These are phyloP conservation scores for Chytridium lagenaria DNA, from an alignment of 371 early-diverging fungal species.

Conservation along the genomic window DNA sequence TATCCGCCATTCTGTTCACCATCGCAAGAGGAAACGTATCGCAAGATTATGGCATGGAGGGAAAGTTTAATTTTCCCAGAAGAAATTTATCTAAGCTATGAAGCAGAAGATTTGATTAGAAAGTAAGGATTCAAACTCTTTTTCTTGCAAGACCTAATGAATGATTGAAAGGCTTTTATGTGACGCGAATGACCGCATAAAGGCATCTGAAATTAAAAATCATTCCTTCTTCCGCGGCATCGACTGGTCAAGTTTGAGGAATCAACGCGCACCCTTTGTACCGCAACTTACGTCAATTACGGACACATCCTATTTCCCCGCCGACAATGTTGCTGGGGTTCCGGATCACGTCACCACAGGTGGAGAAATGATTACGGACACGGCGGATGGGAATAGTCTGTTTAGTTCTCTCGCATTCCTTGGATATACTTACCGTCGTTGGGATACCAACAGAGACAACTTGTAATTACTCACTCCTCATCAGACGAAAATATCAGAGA, in stretches of 20 bases:
- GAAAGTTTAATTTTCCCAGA: conserved; percentile 89
- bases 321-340: conserved; percentile 81
- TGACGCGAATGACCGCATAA: conserved; percentile 81
- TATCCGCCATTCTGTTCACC: conserved; percentile 98
- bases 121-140: conserved; percentile 52
- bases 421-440: conserved; percentile 36
- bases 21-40: conserved; percentile 94
- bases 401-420: conserved; percentile 39
- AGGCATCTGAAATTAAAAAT: conserved; percentile 83
- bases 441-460: conserved; percentile 31
- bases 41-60: conserved; percentile 96
- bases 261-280: conserved; percentile 88
- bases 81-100: conserved; percentile 88
- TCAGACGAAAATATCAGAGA: too few relatives aligned
- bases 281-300: conserved; percentile 94
- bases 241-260: conserved; percentile 89
- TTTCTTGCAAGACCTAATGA: too few relatives aligned
- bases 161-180: conserved; percentile 74
- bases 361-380: not conserved
- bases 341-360: conserved; percentile 39
- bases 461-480: too few relatives aligned
- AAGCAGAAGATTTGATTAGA: conserved; percentile 91
- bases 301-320: conserved; percentile 97
- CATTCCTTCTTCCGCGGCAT: conserved; percentile 97
- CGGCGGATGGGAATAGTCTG: conserved; percentile 12